Percentiles rank a stretch among this genome's conserved stretches.
These are phyloP conservation scores for Diaporthe sp. DNA, from an alignment of 2,329 filamentous ascomycete genomes.

Conservation along the genomic window DNA sequence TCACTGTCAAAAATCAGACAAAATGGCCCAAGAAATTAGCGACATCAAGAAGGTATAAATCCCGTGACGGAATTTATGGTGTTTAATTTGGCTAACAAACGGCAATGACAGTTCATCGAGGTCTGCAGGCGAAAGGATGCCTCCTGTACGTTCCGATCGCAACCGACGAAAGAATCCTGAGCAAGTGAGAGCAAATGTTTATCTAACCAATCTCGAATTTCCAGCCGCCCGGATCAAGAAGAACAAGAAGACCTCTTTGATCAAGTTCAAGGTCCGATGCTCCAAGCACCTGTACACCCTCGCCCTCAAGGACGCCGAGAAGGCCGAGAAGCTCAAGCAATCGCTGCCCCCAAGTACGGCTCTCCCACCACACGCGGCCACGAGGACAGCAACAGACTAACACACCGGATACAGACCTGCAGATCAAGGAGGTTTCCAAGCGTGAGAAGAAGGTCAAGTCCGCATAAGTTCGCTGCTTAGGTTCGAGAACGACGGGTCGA, in stretches of 20 bases:
- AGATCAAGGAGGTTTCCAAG: constrained; percentile 66
- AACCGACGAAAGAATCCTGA: constrained; percentile 28
- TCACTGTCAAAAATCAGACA: constrained; percentile 65
- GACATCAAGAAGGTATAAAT: constrained; percentile 88
- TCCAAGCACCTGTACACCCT: constrained; percentile 96
- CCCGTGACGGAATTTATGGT: constrained; percentile 14
- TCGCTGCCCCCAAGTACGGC: constrained; percentile 93
- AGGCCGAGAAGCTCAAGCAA: constrained; percentile 99
- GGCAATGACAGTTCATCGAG: constrained; percentile 90
- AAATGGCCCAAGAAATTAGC: constrained; percentile 97
- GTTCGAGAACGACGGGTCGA: constrained; percentile 31
- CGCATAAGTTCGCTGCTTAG: constrained; percentile 44
- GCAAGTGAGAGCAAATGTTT: constrained; percentile 31
- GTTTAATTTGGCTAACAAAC: constrained; percentile 36
- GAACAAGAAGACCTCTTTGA: constrained; percentile 88
- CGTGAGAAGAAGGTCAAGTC: constrained; percentile 67
- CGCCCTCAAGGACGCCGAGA: constrained; percentile 97
- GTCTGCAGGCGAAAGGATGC: constrained; percentile 99
- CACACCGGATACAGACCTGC: constrained; percentile 54
- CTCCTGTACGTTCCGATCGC: constrained; percentile 79
- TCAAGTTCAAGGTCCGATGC: constrained; percentile 99
- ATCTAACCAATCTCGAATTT: constrained; percentile 35
- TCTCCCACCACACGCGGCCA: neutral
- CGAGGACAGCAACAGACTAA: constrained; percentile 45
- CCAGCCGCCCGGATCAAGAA: constrained; percentile 94